Percentiles rank a stretch among this genome's conserved stretches.
Evolutionary conservation across 2,329 filamentous ascomycete species (phyloP).

Genomic region (Stachybotrys chlorohalonatus): DNA sequence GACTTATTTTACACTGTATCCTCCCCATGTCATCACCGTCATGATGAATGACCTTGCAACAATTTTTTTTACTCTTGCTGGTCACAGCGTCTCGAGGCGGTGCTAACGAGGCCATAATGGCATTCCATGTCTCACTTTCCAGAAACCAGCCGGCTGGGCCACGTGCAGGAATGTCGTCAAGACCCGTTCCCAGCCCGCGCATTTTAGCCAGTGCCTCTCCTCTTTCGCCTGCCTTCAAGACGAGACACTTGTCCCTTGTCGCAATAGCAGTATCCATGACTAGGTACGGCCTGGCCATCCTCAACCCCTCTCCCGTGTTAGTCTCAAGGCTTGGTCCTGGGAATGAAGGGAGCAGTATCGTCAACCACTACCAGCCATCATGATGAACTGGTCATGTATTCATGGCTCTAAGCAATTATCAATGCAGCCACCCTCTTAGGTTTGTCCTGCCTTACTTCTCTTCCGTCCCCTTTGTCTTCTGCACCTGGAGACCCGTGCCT

Average conservation of each 20-base stretch:
- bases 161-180: constrained; percentile 7
- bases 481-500: neutral
- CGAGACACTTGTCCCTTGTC: neutral
- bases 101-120: neutral
- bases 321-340: constrained; percentile 2
- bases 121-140: constrained; percentile 10
- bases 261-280: neutral
- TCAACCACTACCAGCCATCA: constrained; percentile 19
- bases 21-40: neutral
- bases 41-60: neutral
- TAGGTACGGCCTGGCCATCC: neutral
- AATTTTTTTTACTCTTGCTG: too few species aligned
- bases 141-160: constrained; percentile 1
- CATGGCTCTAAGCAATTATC: constrained; percentile 10
- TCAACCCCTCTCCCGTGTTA: neutral
- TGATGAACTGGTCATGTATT: constrained; percentile 8
- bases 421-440: constrained; percentile 2
- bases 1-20: neutral
- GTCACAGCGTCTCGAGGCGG: too few species aligned
- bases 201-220: neutral
- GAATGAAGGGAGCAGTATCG: constrained; percentile 29
- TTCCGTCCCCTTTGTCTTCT: neutral
- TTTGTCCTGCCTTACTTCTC: neutral
- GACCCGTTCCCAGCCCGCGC: neutral
- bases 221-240: neutral